phyloP scores from a whole-genome alignment of 2,329 filamentous ascomycete species.

The Boeremia exigua region DNA sequence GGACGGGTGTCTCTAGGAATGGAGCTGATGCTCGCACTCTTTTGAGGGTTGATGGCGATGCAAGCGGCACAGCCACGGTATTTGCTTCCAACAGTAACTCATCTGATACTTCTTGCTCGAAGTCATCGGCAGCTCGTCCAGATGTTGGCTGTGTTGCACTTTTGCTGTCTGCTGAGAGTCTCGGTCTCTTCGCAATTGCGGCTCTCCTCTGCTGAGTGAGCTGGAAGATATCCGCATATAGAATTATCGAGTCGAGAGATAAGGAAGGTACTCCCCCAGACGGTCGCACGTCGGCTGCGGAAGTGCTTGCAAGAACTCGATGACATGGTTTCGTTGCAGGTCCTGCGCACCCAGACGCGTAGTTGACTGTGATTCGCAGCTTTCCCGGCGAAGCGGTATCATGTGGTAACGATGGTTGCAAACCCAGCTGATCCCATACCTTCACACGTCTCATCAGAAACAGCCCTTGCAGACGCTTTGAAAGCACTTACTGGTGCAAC shows the following conservation, averaged over 20 bases:
- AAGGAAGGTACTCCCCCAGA: constrained; percentile 35
- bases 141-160: neutral
- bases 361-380: constrained; percentile 3
- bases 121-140: neutral
- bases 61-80: neutral
- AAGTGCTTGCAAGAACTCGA: constrained; percentile 30
- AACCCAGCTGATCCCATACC: constrained; percentile 45
- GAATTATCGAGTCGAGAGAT: constrained; percentile 35
- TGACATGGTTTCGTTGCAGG: constrained; percentile 22
- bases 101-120: neutral
- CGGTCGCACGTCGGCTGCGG: constrained; percentile 37
- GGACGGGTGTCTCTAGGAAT: neutral
- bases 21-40: neutral
- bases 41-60: neutral
- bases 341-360: neutral
- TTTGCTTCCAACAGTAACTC: neutral
- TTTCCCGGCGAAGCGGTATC: neutral
- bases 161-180: constrained; percentile 1
- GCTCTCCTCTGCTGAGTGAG: constrained; percentile 10
- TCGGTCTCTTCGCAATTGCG: constrained; percentile 17
- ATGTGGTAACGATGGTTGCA: constrained; percentile 28
- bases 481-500: constrained; percentile 36
- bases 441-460: constrained; percentile 9
- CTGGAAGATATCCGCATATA: constrained; percentile 33
- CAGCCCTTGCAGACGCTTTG: neutral